Evolutionary conservation across 2,329 filamentous ascomycete genomes (phyloP).

Genomic region (Akanthomyces muscarius): DNA sequence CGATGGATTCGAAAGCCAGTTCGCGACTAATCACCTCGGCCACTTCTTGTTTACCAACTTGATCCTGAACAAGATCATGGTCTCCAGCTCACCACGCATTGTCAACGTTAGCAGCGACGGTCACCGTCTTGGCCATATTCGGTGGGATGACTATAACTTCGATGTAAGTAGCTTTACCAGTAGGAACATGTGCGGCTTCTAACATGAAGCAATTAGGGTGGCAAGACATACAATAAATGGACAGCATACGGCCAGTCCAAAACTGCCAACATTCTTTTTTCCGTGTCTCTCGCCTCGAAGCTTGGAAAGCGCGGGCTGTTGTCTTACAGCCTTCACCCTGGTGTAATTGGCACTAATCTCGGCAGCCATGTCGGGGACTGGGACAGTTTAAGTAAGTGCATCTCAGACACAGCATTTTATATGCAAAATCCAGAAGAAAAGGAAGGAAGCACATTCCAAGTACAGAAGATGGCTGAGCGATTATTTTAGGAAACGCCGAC

Average conservation of each 20-base stretch:
- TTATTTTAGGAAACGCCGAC: conserved; percentile 21
- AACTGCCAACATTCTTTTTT: conserved; percentile 27
- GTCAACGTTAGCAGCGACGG: conserved; percentile 44
- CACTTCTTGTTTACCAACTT: conserved; percentile 38
- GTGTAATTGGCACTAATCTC: conserved; percentile 18
- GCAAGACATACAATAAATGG: conserved; percentile 20
- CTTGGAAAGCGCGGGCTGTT: conserved; percentile 20
- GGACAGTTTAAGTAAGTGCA: conserved; percentile 1
- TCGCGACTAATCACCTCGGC: conserved; percentile 36
- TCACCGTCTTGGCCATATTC: conserved; percentile 37
- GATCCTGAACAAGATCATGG: conserved; percentile 30
- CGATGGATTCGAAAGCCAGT: conserved; percentile 38
- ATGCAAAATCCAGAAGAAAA: too few species aligned
- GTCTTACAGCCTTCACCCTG: conserved; percentile 28
- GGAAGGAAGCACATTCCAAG: too few species aligned
- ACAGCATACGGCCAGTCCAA: conserved; percentile 28
- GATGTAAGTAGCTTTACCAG: conserved; percentile 28
- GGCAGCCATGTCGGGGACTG: not conserved
- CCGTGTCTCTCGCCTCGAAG: conserved; percentile 21
- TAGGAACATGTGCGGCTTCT: too few species aligned
- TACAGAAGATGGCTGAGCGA: not conserved
- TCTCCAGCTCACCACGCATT: conserved; percentile 29
- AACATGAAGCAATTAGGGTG: not conserved
- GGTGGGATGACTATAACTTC: conserved; percentile 43
- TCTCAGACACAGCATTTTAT: too few species aligned